Evolutionary conservation across 2,329 filamentous ascomycete genomes (phyloP).

Genomic region (Fusarium ambrosium): DNA sequence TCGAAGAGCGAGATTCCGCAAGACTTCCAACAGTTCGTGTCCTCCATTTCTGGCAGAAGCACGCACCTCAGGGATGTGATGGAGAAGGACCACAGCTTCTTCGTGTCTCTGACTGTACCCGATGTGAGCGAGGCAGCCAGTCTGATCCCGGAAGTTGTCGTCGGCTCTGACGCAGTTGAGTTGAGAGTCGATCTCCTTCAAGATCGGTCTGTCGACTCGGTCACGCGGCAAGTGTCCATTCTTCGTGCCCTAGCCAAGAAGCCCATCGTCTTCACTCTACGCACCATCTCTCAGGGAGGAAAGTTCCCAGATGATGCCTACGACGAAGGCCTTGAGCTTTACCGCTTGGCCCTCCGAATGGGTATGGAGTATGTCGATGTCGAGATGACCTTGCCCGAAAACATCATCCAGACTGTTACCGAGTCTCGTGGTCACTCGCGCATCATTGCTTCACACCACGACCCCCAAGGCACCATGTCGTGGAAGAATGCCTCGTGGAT

Average conservation of each 20-base stretch:
- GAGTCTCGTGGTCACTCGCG: constrained; percentile 78
- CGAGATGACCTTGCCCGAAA: constrained; percentile 86
- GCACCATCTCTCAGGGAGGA: constrained; percentile 88
- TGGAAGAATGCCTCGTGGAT: constrained; percentile 97
- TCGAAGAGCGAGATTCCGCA: constrained; percentile 47
- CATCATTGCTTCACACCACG: constrained; percentile 96
- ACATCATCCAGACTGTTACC: constrained; percentile 78
- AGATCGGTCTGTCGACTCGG: constrained; percentile 80
- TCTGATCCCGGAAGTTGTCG: constrained; percentile 77
- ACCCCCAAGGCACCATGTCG: constrained; percentile 81
- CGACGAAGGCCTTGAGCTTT: constrained; percentile 80
- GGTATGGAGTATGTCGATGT: constrained; percentile 94
- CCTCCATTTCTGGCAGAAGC: constrained; percentile 54
- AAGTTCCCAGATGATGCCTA: constrained; percentile 84
- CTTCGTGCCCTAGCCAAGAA: constrained; percentile 79
- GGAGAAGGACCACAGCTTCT: constrained; percentile 82
- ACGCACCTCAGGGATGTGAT: constrained; percentile 61
- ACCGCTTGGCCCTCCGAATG: constrained; percentile 82
- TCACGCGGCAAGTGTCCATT: constrained; percentile 84
- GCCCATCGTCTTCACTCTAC: constrained; percentile 92
- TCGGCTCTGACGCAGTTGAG: constrained; percentile 94
- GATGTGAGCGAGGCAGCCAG: constrained; percentile 74
- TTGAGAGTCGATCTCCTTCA: constrained; percentile 91
- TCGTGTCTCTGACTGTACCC: constrained; percentile 90
- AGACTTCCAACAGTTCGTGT: constrained; percentile 56